Evolutionary conservation across 768 basidiomycete genomes (phyloP).

Genomic region (Trametes gibbosa): DNA sequence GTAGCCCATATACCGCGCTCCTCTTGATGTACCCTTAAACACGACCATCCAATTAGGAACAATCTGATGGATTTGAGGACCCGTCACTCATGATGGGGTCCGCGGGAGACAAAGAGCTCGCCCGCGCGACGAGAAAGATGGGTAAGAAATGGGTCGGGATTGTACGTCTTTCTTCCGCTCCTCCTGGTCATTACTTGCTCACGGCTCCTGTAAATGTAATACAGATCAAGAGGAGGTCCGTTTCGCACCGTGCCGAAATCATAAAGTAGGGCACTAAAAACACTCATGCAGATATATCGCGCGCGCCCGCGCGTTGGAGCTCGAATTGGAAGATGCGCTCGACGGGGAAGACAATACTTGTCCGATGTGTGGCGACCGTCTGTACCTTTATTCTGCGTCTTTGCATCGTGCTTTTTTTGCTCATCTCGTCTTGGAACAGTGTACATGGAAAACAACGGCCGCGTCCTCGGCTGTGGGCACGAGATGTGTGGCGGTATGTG

Average conservation of each 20-base stretch:
- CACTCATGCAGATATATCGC: conserved; percentile 44
- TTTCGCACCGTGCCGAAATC: too few species aligned
- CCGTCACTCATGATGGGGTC: conserved; percentile 47
- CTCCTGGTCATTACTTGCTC: not conserved
- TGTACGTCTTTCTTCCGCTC: conserved; percentile 8
- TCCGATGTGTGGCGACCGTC: conserved; percentile 66
- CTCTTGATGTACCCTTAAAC: not conserved
- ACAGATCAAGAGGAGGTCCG: conserved; percentile 39
- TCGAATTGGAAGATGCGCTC: conserved; percentile 49
- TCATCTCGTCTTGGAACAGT: conserved; percentile 30
- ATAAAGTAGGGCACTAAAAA: too few species aligned
- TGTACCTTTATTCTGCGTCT: not conserved
- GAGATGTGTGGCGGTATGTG: conserved; percentile 59
- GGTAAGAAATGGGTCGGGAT: conserved; percentile 39
- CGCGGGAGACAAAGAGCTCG: conserved; percentile 53
- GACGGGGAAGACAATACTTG: conserved; percentile 49
- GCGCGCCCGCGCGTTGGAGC: conserved; percentile 44
- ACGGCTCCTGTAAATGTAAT: not conserved
- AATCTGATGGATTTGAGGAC: conserved; percentile 47
- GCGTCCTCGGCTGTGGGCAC: conserved; percentile 65
- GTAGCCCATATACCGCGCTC: not conserved
- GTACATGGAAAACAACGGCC: conserved; percentile 48
- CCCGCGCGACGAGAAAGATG: conserved; percentile 48
- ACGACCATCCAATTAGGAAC: conserved; percentile 30
- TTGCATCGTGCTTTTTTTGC: not conserved